Evolutionary conservation across 2,329 filamentous ascomycete genomes (phyloP).

Genomic region (Penicillium sp.): DNA sequence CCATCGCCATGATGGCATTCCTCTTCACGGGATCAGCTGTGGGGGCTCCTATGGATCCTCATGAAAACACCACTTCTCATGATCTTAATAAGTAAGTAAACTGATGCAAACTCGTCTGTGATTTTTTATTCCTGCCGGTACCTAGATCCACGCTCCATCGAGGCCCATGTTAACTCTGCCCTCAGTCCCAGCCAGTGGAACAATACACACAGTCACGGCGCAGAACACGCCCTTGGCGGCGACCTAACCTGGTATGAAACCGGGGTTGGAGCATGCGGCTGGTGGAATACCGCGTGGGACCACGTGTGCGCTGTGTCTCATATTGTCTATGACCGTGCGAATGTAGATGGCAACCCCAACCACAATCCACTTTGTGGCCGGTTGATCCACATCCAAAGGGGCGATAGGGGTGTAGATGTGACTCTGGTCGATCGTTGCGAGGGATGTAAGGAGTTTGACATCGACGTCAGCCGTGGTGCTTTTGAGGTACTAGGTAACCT

Average conservation of each 20-base stretch:
- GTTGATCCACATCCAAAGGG: constrained; percentile 61
- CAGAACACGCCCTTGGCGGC: constrained; percentile 53
- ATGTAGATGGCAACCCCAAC: constrained; percentile 57
- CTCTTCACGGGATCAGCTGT: background rate
- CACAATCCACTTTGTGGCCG: constrained; percentile 65
- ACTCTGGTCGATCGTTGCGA: constrained; percentile 67
- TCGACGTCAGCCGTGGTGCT: constrained; percentile 51
- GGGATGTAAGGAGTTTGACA: constrained; percentile 49
- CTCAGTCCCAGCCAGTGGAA: background rate
- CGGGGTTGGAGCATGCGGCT: constrained; percentile 67
- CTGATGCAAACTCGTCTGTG: too few species aligned
- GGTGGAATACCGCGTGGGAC: constrained; percentile 54
- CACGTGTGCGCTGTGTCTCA: constrained; percentile 66
- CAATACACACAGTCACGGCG: constrained; percentile 31
- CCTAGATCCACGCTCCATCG: background rate
- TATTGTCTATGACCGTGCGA: constrained; percentile 61
- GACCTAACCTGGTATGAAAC: constrained; percentile 70
- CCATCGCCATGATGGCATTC: background rate
- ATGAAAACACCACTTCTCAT: too few species aligned
- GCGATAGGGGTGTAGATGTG: constrained; percentile 57
- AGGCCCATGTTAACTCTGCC: background rate
- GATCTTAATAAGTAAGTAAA: background rate
- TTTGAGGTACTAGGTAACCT: constrained; percentile 49
- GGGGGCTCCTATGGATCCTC: background rate
- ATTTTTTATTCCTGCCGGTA: background rate